Conservation (phyloP, 1,284 basidiomycete species). For the Lignosus rhinocerotis region DNA sequence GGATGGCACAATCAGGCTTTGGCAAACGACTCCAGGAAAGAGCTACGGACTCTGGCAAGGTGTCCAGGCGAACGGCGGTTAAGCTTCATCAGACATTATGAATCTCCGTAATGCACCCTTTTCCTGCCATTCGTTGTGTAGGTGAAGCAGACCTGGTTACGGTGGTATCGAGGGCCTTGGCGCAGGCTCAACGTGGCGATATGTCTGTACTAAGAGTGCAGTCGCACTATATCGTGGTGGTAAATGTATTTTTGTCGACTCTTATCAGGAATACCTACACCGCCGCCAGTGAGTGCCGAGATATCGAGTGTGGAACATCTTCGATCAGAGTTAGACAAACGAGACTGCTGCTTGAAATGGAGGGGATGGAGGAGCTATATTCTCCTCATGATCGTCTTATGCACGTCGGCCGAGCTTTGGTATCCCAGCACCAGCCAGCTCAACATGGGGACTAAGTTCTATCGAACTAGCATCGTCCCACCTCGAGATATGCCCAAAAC, state of each 20-base stretch:
- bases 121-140: slow-evolving; percentile 10
- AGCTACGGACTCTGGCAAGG: slow-evolving; percentile 93
- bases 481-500: background rate
- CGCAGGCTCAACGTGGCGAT: slow-evolving; percentile 22
- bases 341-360: too few relatives aligned
- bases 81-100: slow-evolving; percentile 26
- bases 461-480: background rate
- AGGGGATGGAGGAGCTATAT: too few relatives aligned
- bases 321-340: too few relatives aligned
- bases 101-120: slow-evolving; percentile 24
- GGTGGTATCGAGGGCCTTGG: slow-evolving; percentile 11
- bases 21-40: slow-evolving; percentile 95
- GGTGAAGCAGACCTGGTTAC: slow-evolving; percentile 15
- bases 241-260: slow-evolving; percentile 21
- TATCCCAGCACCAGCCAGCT: too few relatives aligned
- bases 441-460: background rate
- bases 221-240: slow-evolving; percentile 21
- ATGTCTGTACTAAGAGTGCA: slow-evolving; percentile 26
- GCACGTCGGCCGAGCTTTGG: too few relatives aligned
- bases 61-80: slow-evolving; percentile 49
- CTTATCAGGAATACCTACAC: background rate
- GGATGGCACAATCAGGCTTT: slow-evolving; percentile 85
- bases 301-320: too few relatives aligned
- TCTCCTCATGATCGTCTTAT: too few relatives aligned
- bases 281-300: too few relatives aligned